Conservation (phyloP, 2,329 filamentous ascomycete species). For the Byssoonygena ceratinophila region DNA sequence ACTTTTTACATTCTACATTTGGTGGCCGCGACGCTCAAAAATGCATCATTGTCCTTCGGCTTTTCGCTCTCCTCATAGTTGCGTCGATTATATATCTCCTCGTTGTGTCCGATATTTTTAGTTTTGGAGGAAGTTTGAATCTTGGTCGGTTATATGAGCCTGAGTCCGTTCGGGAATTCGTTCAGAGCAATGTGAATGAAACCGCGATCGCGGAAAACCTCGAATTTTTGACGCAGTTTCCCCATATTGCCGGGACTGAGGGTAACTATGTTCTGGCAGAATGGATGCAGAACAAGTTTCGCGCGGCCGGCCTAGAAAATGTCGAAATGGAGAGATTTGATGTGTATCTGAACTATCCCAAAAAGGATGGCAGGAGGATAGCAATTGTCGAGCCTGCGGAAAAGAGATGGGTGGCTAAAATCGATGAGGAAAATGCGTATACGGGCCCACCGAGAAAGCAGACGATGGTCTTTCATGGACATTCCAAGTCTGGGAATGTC, state of each 20-base stretch:
- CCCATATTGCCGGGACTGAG: conserved; percentile 88
- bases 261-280: conserved; percentile 78
- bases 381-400: conserved; percentile 64
- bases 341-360: conserved; percentile 90
- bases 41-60: conserved; percentile 59
- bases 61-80: conserved; percentile 65
- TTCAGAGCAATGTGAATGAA: conserved; percentile 62
- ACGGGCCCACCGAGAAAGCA: conserved; percentile 54
- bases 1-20: conserved; percentile 19
- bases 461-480: conserved; percentile 74
- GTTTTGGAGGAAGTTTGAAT: conserved; percentile 52
- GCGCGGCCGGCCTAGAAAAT: conserved; percentile 60
- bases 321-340: conserved; percentile 68
- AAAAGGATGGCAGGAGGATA: conserved; percentile 62
- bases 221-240: conserved; percentile 66
- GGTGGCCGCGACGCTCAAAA: conserved; percentile 30
- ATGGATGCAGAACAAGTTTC: conserved; percentile 72
- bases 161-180: conserved; percentile 65
- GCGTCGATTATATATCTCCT: conserved; percentile 70
- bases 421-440: conserved; percentile 71
- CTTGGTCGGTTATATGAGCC: conserved; percentile 67
- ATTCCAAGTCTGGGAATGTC: conserved; percentile 77
- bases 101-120: conserved; percentile 76
- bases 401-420: conserved; percentile 61
- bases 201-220: conserved; percentile 61